Evolutionary conservation across 495 filamentous ascomycete species (phyloP), one percentile per base, ranked within the genome.

Genomic region (Jackrogersella multiformis): DNA sequence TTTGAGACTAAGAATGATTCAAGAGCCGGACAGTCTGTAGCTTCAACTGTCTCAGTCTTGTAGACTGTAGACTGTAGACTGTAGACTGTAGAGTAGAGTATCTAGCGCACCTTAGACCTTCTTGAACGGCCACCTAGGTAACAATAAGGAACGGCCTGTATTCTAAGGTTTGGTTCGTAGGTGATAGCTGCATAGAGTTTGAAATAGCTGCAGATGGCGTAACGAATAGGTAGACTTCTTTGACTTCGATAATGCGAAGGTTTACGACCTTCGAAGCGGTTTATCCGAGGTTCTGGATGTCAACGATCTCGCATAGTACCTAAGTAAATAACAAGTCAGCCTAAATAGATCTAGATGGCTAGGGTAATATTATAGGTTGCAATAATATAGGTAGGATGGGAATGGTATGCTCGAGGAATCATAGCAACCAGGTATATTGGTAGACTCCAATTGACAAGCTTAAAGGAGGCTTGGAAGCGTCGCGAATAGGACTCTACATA

Each of bases 101-200:
- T 30, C 46, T 66, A 58, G 54, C 46, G 36, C 16, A 65, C 36
- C 62, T 59, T 46, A 42, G 10, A 45, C 46, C 15, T 18, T 35
- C 34, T 52, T 44, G 46, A 8, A 52, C 42, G 4, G 36, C 30
- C 24, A 5, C 15, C 15, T 58, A 53, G 13, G 38, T n/a, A 57
- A 23, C 18, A 38, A 36, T 21, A 30, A 55, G 12, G 21, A 38
- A 41, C n/a, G 26, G 30, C 26, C 21, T 34, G 12, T 23, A 16
- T 16, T 34, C 7, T 44, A 13, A 65, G 39, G 45, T 61, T 53
- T 18, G 28, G 8, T 35, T 57, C 49, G 66, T 44, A 15, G 35
- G 18, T 35, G 45, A 23, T 39, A 46, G 45, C 39, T 49, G 62
- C 53, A 66, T 59, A 62, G 56, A 45, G 53, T 48, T 66, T 32